phyloP scores from a whole-genome alignment of 805 yeast species.

The Dipodascus albidus region DNA sequence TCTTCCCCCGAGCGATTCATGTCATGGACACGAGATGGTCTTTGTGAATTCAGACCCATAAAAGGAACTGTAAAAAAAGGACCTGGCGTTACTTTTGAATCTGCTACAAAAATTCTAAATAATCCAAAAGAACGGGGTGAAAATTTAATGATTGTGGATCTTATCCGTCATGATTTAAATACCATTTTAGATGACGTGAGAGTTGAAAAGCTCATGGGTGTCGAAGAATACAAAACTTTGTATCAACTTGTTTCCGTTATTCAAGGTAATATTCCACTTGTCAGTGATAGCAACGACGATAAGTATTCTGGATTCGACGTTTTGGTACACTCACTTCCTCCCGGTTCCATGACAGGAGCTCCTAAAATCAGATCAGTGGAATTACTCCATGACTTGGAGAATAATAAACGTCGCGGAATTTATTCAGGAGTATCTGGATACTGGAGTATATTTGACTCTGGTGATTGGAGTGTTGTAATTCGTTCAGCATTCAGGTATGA shows the following conservation, averaged over 20 bases:
- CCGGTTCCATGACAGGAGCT: conserved; percentile 99
- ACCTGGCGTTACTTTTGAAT: conserved; percentile 37
- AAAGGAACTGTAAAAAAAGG: conserved; percentile 86
- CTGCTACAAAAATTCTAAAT: conserved; percentile 53
- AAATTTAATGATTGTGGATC: conserved; percentile 91
- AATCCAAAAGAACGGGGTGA: conserved; percentile 94
- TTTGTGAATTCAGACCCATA: conserved; percentile 82
- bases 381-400: conserved; percentile 51
- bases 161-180: conserved; percentile 84
- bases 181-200: conserved; percentile 52
- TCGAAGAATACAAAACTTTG: conserved; percentile 87
- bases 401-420: conserved; percentile 51
- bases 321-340: conserved; percentile 71
- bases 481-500: conserved; percentile 66
- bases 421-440: conserved; percentile 95
- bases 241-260: conserved; percentile 88
- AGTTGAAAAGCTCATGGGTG: conserved; percentile 73
- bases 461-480: conserved; percentile 95
- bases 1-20: conserved; percentile 93
- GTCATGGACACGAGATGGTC: conserved; percentile 47
- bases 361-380: conserved; percentile 92
- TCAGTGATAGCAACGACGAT: conserved; percentile 2
- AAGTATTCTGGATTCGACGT: conserved; percentile 64
- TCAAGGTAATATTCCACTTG: conserved; percentile 39
- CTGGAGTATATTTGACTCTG: conserved; percentile 77